Evolutionary conservation across 2,329 filamentous ascomycete genomes (phyloP), one percentile per base, ranked within the genome.

Genomic region (Diaporthe ampelina): DNA sequence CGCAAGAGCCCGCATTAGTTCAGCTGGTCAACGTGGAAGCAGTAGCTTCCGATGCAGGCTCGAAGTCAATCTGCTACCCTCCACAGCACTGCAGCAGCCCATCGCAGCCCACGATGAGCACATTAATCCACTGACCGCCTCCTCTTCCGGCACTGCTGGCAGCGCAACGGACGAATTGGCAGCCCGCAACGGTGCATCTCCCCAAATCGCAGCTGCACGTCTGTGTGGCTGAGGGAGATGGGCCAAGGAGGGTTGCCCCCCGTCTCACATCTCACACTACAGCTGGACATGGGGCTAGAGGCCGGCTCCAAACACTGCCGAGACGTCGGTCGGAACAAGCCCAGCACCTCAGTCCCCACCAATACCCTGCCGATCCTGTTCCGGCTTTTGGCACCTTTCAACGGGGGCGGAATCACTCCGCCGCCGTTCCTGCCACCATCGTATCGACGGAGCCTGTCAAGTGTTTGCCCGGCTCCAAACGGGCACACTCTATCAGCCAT

Each of bases 21-120:
- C 19, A 11, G 45, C 61, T 37, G 43, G 29, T 58, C 68, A 37
- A 48, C 56, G 35, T 63, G 70, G 71, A 57, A 70, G 26, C 57
- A 59, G 50, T 13, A 58, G 54, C 71, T 54, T 73, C 71, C 74
- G 74, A 70, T 73, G 74, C 67, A 67, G 19, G 37, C 43, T 58
- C 9, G 52, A 56, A 69, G 43, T 43, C 54, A 67, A 59, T 69
- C 54, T 58, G 11, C 32, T 6, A 52, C 67, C 35, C 13, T 15
- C 3, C 57, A 8, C n/a, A 45, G 40, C 40, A 37, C 40, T 50
- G 19, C 40, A 65, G 54, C 24, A 24, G 45, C 13, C n/a, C 67
- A 58, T 45, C 13, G 13, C 40, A 17, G 40, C 40, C 40, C 13
- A 17, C 11, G 17, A 24, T 43, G 52, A 70, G 67, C 67, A 72